phyloP scores from a whole-genome alignment of 164 flowering plant genomes.

The Vitis amurensis region DNA sequence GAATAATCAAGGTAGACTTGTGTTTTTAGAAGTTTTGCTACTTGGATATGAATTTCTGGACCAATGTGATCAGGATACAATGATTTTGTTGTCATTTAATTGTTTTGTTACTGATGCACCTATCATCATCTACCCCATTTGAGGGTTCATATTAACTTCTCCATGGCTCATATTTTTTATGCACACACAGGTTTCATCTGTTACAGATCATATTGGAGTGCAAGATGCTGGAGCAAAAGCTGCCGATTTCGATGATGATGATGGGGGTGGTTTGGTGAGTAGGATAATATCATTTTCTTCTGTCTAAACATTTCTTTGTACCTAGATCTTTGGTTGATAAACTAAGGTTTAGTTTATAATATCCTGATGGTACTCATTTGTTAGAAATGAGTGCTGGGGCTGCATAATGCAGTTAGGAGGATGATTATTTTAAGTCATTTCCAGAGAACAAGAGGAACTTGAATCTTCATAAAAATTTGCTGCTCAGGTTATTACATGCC shows the following conservation, averaged over 20 bases:
- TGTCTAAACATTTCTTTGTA: not conserved
- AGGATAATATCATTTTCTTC: not conserved
- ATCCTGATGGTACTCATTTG: not conserved
- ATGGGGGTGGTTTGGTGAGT: conserved; percentile 96
- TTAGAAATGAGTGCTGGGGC: not conserved
- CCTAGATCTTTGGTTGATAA: not conserved
- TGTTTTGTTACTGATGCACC: not conserved
- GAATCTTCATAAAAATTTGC: not conserved
- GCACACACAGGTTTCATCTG: conserved; percentile 73
- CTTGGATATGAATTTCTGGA: not conserved
- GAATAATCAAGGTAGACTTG: conserved; percentile 62
- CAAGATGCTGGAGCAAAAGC: conserved; percentile 62
- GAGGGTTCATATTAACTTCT: not conserved
- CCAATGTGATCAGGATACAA: not conserved
- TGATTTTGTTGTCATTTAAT: not conserved
- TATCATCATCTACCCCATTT: not conserved
- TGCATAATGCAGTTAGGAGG: not conserved
- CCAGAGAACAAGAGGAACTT: not conserved
- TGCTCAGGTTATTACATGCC: not conserved
- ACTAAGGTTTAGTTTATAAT: not conserved
- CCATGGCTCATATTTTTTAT: not conserved
- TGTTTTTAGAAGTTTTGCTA: not conserved
- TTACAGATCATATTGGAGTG: conserved; percentile 80
- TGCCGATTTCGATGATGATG: conserved; percentile 95
- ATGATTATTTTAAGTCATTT: not conserved